phyloP scores from a whole-genome alignment of 2,329 filamentous ascomycete species.

The Aspergillus japonicus region DNA sequence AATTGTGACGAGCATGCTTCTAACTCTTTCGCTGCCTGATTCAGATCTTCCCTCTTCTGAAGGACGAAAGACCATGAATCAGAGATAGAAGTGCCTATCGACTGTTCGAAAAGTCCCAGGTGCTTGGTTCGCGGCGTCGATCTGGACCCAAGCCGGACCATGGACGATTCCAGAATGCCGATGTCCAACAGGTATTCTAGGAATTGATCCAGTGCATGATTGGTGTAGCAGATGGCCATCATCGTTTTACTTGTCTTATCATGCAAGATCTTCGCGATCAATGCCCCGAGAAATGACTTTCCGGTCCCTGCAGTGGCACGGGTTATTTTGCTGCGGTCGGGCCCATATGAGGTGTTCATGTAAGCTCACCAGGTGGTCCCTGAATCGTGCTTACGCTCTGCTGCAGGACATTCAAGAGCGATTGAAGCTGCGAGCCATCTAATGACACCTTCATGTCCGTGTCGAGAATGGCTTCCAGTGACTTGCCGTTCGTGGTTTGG shows the following conservation, averaged over 20 bases:
- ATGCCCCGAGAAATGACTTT: conserved; percentile 70
- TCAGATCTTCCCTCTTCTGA: too few relatives aligned
- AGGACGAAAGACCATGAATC: too few relatives aligned
- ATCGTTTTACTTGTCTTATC: conserved; percentile 52
- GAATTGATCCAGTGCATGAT: conserved; percentile 66
- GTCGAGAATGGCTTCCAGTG: too few relatives aligned
- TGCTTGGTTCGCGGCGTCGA: conserved; percentile 49
- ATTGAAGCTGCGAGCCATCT: too few relatives aligned
- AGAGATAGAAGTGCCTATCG: too few relatives aligned
- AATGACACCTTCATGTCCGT: too few relatives aligned
- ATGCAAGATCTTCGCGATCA: conserved; percentile 58
- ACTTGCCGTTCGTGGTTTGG: too few relatives aligned
- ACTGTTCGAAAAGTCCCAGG: conserved; percentile 50
- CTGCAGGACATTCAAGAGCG: too few relatives aligned
- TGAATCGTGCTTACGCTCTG: conserved; percentile 60
- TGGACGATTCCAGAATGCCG: conserved; percentile 47
- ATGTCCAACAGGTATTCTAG: conserved; percentile 62
- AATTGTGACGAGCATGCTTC: too few relatives aligned
- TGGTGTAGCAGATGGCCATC: conserved; percentile 66
- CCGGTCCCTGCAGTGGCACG: conserved; percentile 58
- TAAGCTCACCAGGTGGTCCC: conserved; percentile 63
- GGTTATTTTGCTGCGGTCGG: not conserved
- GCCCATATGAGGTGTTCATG: too few relatives aligned
- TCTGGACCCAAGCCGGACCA: conserved; percentile 66
- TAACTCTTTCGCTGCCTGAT: too few relatives aligned